These are phyloP conservation scores for Fusarium palustre DNA, from an alignment of 2,329 filamentous ascomycete genomes.

Conservation along the genomic window DNA sequence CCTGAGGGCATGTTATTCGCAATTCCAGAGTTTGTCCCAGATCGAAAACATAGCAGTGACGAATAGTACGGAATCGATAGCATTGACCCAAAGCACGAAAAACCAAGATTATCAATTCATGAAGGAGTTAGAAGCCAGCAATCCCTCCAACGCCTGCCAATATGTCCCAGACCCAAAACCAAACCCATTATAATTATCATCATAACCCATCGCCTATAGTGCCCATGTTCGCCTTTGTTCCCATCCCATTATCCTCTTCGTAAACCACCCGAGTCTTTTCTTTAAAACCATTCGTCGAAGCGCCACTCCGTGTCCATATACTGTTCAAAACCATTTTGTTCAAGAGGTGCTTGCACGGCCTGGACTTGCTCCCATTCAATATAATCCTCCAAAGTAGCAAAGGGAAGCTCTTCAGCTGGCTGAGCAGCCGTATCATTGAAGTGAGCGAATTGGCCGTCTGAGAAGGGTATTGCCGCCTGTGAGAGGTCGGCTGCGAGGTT, in stretches of 20 bases:
- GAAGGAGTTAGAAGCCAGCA: conserved; percentile 1
- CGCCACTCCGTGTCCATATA: not conserved
- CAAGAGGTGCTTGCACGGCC: not conserved
- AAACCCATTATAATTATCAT: not conserved
- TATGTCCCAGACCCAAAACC: not conserved
- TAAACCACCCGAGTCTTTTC: not conserved
- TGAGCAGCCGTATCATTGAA: not conserved
- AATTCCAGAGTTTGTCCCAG: not conserved
- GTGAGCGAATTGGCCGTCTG: not conserved
- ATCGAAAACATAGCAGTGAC: not conserved
- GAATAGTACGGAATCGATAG: not conserved
- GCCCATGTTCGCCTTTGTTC: not conserved
- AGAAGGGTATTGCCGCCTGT: not conserved
- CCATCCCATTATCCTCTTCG: not conserved
- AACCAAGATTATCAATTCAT: not conserved
- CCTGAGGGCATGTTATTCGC: not conserved
- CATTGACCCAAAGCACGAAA: rapidly evolving
- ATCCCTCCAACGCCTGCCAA: not conserved
- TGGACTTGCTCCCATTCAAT: conserved; percentile 3
- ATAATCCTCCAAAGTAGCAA: not conserved
- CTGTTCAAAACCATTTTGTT: not conserved
- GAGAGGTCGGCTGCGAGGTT: not conserved
- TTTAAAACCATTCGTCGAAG: not conserved
- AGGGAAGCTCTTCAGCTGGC: not conserved
- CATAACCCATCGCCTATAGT: conserved; percentile 7